Conservation (phyloP, 1,284 basidiomycete genomes). For the Leccinum angustisporum region DNA sequence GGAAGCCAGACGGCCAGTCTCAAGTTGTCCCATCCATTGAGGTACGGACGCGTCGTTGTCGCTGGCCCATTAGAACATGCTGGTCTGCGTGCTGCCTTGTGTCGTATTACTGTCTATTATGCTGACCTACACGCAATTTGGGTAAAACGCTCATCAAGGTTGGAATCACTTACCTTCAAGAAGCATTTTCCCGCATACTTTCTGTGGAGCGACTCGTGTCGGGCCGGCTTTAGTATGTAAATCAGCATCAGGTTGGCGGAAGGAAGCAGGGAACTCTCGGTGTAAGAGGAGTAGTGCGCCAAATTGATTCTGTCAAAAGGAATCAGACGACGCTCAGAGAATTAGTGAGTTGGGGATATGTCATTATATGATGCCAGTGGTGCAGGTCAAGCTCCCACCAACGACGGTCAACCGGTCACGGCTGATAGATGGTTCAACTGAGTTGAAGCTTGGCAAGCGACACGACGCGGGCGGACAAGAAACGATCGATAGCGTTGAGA, state of each 20-base stretch:
- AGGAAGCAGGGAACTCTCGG: background rate
- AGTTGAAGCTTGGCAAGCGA: slow-evolving; percentile 40
- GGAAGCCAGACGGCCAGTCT: too few species aligned
- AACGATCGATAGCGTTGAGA: slow-evolving; percentile 95
- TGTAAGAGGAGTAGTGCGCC: background rate
- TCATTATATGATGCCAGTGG: too few species aligned
- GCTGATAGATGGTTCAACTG: too few species aligned
- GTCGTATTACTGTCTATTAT: background rate
- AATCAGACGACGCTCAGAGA: background rate
- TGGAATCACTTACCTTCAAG: background rate
- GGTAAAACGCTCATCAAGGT: background rate
- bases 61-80: too few species aligned
- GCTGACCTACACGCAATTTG: background rate
- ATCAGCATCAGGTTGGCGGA: background rate
- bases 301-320: background rate
- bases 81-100: too few species aligned
- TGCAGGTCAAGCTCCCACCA: too few species aligned
- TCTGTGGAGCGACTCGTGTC: background rate
- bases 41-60: too few species aligned
- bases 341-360: too few species aligned
- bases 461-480: slow-evolving; percentile 87
- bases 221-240: background rate
- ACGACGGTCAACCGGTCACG: too few species aligned
- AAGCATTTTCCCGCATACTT: background rate
- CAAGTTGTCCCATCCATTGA: too few species aligned